A percentile compares a stretch with the other conserved stretches of the same genome.
These are phyloP conservation scores for Tephrocybe sp. DNA, from an alignment of 768 basidiomycete genomes.

Conservation along the genomic window DNA sequence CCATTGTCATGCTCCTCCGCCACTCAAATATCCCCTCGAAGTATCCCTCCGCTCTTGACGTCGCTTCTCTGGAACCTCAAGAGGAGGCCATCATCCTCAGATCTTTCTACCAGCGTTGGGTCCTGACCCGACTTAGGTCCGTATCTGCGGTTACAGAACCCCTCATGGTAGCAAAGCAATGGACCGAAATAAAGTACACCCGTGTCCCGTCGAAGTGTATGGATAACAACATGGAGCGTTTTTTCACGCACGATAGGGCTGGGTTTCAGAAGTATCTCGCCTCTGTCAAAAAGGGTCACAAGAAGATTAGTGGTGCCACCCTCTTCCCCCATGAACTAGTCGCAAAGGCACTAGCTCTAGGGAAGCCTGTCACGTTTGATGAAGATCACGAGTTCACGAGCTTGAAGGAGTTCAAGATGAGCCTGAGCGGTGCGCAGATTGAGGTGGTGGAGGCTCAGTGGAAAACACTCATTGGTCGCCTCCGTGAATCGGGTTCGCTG, in stretches of 20 bases:
- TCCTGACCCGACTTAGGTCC: slow-evolving; percentile 57
- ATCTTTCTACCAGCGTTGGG: slow-evolving; percentile 56
- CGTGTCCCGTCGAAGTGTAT: slow-evolving; percentile 66
- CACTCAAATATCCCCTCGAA: slow-evolving; percentile 26
- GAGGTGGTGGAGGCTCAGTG: slow-evolving; percentile 66
- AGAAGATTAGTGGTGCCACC: slow-evolving; percentile 63
- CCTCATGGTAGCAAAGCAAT: slow-evolving; percentile 59
- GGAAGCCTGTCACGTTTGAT: background rate
- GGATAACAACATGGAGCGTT: slow-evolving; percentile 52
- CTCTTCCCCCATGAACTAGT: slow-evolving; percentile 66
- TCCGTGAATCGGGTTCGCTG: slow-evolving; percentile 55
- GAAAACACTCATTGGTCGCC: slow-evolving; percentile 52
- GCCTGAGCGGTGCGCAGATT: slow-evolving; percentile 31
- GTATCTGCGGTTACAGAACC: slow-evolving; percentile 51
- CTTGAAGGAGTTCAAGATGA: slow-evolving; percentile 26
- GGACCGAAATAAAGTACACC: slow-evolving; percentile 56
- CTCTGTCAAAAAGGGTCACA: slow-evolving; percentile 54
- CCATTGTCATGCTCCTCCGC: slow-evolving; percentile 56
- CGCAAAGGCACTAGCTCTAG: slow-evolving; percentile 29
- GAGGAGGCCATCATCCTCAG: slow-evolving; percentile 46
- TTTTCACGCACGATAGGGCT: slow-evolving; percentile 56
- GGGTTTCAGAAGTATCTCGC: slow-evolving; percentile 60
- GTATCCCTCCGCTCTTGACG: slow-evolving; percentile 32
- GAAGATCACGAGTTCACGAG: slow-evolving; percentile 19
- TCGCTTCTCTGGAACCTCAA: slow-evolving; percentile 24